phyloP scores from a whole-genome alignment of 805 yeast genomes.

The Metschnikowia lochheadii region DNA sequence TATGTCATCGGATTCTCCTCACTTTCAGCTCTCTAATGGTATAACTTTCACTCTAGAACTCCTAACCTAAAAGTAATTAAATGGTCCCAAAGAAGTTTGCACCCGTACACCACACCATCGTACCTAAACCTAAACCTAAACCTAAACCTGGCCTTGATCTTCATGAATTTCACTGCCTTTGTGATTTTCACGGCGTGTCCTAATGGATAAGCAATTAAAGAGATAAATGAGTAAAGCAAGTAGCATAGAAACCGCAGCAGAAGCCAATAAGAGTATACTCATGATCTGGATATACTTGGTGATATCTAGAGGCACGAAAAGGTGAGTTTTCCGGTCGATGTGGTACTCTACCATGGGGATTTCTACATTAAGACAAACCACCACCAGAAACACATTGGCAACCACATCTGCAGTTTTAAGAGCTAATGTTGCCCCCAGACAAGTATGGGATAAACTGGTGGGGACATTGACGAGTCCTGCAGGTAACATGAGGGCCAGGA shows the following conservation, averaged over 20 bases:
- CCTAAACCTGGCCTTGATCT: too few relatives aligned
- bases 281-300: slow-evolving; percentile 27
- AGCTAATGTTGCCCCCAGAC: slow-evolving; percentile 16
- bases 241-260: slow-evolving; percentile 15
- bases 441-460: slow-evolving; percentile 7
- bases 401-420: slow-evolving; percentile 21
- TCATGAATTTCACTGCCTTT: too few relatives aligned
- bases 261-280: slow-evolving; percentile 7
- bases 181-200: neutral
- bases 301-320: slow-evolving; percentile 21
- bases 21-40: too few relatives aligned
- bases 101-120: too few relatives aligned
- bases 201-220: slow-evolving; percentile 4
- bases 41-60: too few relatives aligned
- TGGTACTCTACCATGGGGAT: slow-evolving; percentile 26
- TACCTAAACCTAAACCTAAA: too few relatives aligned
- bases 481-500: slow-evolving; percentile 14
- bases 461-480: slow-evolving; percentile 12
- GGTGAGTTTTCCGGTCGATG: slow-evolving; percentile 13
- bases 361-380: slow-evolving; percentile 18
- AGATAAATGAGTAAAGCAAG: slow-evolving; percentile 13
- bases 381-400: slow-evolving; percentile 16
- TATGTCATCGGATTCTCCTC: too few relatives aligned
- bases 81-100: too few relatives aligned
- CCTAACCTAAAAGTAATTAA: too few relatives aligned